Conservation (phyloP, 2,329 filamentous ascomycete genomes). For the Cytospora mali region DNA sequence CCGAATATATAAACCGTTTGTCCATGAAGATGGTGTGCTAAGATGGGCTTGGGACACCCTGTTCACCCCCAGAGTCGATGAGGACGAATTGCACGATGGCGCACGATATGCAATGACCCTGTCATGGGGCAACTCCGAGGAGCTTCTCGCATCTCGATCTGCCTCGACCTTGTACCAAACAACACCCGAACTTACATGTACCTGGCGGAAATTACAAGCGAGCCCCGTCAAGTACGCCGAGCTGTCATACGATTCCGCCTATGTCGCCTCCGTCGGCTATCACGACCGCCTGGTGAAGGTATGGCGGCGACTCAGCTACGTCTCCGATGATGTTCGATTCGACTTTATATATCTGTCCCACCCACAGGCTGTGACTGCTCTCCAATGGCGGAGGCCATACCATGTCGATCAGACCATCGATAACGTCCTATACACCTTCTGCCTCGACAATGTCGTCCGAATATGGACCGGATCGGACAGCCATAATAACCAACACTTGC, state of each 20-base stretch:
- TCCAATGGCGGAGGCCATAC: constrained; percentile 83
- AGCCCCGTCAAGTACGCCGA: constrained; percentile 72
- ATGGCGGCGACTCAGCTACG: constrained; percentile 87
- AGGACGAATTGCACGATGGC: constrained; percentile 32
- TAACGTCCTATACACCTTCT: constrained; percentile 89
- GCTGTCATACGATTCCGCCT: constrained; percentile 83
- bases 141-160: constrained; percentile 77
- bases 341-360: constrained; percentile 92
- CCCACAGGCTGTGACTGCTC: constrained; percentile 73
- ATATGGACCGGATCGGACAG: constrained; percentile 82
- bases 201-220: constrained; percentile 77
- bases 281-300: constrained; percentile 87
- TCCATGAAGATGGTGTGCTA: constrained; percentile 68
- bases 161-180: constrained; percentile 69
- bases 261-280: constrained; percentile 79
- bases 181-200: constrained; percentile 52
- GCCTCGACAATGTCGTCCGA: constrained; percentile 76
- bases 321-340: constrained; percentile 80
- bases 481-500: constrained; percentile 70
- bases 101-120: constrained; percentile 53
- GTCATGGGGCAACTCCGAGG: constrained; percentile 86
- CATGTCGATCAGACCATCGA: constrained; percentile 78
- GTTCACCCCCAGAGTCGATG: constrained; percentile 47
- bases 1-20: constrained; percentile 78
- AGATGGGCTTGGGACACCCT: constrained; percentile 70